Base-by-base conservation (phyloP, 2,329 filamentous ascomycete genomes). In the Aureobasidium sp. region DNA sequence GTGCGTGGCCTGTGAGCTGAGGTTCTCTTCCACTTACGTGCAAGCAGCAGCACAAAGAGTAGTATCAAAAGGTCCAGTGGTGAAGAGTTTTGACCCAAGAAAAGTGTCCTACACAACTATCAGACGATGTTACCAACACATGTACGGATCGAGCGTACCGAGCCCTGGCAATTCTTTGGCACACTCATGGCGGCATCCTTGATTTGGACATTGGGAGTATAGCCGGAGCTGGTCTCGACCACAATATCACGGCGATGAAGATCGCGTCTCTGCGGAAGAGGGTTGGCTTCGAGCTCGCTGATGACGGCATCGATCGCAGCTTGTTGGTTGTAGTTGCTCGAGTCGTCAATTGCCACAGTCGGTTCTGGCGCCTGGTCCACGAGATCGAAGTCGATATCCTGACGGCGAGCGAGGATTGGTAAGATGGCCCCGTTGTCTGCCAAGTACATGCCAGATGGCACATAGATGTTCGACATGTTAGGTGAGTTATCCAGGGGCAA, bases 41-140 rank as follows among this genome's bases (percentile, higher is more conserved):
- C 52, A 55, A 41, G 52, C 52, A 22, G 61, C 67, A 25, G 68
- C 67, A 61, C 73, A 75, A 15, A 70, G 66, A 17, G 65, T 56
- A 27, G 69, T 64, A 60, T 74, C 68, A 57, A 70, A 73, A 36
- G 69, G 69, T 17, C 67, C 67, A 37, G 63, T 63, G 36, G 70
- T 69, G 64, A 71, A 70, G 34, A 65, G 53, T 48, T 66, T 68
- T 25, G 62, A 53, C 37, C 69, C 69, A 59, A 73, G 67, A 63
- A 67, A 69, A 17, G 68, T 69, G 55, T 49, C 45, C 44, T 47
- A 3, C 25, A 27, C 14, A 27, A 15, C 25, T 17, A 47, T 47
- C 44, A 47, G 44, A 12, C 22, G 25, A 15, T 29, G 20, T 5
- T 7, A 17, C n/a, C 6, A n/a, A 9, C 15, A 42, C 39, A 42